Conservation (phyloP, 2,329 filamentous ascomycete species). For the Chrysoporthe puriensis region DNA sequence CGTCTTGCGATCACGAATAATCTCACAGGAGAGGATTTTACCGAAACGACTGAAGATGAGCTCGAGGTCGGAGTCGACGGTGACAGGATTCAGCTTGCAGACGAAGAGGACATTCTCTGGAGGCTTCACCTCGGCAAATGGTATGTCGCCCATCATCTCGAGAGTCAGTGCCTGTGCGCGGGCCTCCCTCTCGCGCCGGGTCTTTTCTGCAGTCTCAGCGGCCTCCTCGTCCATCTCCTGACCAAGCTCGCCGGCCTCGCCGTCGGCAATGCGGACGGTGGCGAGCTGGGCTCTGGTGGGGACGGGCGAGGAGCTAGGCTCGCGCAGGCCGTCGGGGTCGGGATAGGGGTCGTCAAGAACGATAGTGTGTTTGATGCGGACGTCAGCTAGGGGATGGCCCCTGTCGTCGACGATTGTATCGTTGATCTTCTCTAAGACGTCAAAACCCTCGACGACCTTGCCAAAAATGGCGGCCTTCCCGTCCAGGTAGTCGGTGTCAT, state of each 20-base stretch:
- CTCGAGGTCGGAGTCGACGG: conserved; percentile 89
- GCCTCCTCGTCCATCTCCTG: conserved; percentile 75
- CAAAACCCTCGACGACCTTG: conserved; percentile 94
- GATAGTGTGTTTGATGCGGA: conserved; percentile 90
- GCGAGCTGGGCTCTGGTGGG: conserved; percentile 85
- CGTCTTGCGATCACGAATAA: conserved; percentile 91
- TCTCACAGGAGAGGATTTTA: conserved; percentile 91
- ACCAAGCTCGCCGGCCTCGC: conserved; percentile 77
- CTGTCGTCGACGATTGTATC: conserved; percentile 83
- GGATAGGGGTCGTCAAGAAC: conserved; percentile 90
- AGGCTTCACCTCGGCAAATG: conserved; percentile 95
- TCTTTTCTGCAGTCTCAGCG: conserved; percentile 68
- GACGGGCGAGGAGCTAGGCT: conserved; percentile 77
- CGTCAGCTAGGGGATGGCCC: conserved; percentile 88
- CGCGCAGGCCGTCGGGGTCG: conserved; percentile 76
- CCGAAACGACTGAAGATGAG: conserved; percentile 97
- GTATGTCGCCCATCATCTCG: conserved; percentile 96
- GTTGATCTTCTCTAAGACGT: conserved; percentile 92
- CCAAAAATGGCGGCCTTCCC: conserved; percentile 95
- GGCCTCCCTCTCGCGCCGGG: conserved; percentile 85
- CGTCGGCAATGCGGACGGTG: conserved; percentile 85
- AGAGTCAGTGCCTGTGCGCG: conserved; percentile 91
- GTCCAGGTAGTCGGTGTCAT: conserved; percentile 87
- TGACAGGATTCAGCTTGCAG: conserved; percentile 97
- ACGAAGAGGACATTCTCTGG: conserved; percentile 98